Evolutionary conservation across 2,329 filamentous ascomycete species (phyloP), one percentile per base, ranked within the genome.

Genomic region (Helicocarpus griseus): DNA sequence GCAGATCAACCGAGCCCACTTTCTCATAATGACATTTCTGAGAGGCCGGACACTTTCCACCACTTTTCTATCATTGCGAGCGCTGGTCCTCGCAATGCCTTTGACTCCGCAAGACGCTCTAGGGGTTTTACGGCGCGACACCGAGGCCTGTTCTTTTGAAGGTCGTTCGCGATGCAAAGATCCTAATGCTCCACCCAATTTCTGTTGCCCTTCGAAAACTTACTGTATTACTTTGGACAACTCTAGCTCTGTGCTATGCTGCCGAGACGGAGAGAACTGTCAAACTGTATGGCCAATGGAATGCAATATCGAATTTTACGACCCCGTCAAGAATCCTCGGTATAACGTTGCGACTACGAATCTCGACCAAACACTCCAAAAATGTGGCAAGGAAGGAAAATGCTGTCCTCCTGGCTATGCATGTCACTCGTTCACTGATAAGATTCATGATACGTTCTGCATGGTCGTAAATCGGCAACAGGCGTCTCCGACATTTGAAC

Each of bases 231-330:
- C 65, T 40, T 52, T 74, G 33, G 73, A 75, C 53, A 57, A 63
- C 49, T 65, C 62, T 9, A 71, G 62, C 31, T 70, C 71, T 3
- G 71, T 65, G 26, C 64, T 76, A 22, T 76, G 73, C 60, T 76
- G 73, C 57, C 72, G 72, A n/a, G 59, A 63, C 9, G 71, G 69
- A 4, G 52, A 60, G 24, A 61, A 63, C 47, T 76, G 73, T 56
- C 56, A 62, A 13, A 67, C 63, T 48, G 75, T 76, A 44, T 54
- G 64, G 29, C 63, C 69, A 1, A 72, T 75, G 45, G 62, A 63
- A 24, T 76, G 73, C 62, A 62, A 76, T 52, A 54, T 74, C 3
- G 58, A 63, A 28, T 59, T 61, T 13, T 73, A 74, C 52, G 68
- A 76, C 58, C 63, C 68, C 4, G 67, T 65, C 0, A 46, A 61